Conservation (phyloP, 1,284 basidiomycete species). For the Neonothopanus nambi region DNA sequence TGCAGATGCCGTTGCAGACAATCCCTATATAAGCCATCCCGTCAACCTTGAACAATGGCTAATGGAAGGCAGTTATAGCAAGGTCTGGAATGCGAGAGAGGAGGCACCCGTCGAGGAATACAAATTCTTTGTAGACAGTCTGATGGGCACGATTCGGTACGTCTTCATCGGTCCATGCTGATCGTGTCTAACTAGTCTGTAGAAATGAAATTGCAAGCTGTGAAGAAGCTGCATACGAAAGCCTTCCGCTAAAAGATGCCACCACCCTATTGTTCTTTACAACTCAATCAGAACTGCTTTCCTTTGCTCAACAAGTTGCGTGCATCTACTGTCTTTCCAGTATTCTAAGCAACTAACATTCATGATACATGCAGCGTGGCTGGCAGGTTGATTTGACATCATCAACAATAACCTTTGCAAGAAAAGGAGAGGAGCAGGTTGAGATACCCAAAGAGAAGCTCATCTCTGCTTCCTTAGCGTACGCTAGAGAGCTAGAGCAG, state of each 20-base stretch:
- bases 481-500: constrained; percentile 85
- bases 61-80: constrained; percentile 98
- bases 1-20: constrained; percentile 69
- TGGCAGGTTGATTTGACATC: constrained; percentile 72
- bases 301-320: constrained; percentile 73
- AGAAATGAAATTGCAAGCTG: constrained; percentile 94
- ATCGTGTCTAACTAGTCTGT: neutral
- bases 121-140: constrained; percentile 85
- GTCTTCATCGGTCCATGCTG: constrained; percentile 18
- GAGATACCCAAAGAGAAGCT: constrained; percentile 84
- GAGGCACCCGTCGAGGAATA: constrained; percentile 88
- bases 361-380: constrained; percentile 50
- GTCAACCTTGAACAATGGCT: constrained; percentile 95
- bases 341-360: constrained; percentile 19
- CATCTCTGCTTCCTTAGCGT: constrained; percentile 72
- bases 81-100: constrained; percentile 94
- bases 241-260: constrained; percentile 85
- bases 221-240: constrained; percentile 88
- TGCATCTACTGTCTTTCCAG: constrained; percentile 20
- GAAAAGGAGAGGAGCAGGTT: constrained; percentile 73
- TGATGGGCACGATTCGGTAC: constrained; percentile 91
- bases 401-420: constrained; percentile 62
- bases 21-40: constrained; percentile 82
- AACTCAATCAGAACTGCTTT: constrained; percentile 71
- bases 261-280: constrained; percentile 88